Conservation (phyloP, 2,329 filamentous ascomycete genomes). For the Endocalyx cinctus region DNA sequence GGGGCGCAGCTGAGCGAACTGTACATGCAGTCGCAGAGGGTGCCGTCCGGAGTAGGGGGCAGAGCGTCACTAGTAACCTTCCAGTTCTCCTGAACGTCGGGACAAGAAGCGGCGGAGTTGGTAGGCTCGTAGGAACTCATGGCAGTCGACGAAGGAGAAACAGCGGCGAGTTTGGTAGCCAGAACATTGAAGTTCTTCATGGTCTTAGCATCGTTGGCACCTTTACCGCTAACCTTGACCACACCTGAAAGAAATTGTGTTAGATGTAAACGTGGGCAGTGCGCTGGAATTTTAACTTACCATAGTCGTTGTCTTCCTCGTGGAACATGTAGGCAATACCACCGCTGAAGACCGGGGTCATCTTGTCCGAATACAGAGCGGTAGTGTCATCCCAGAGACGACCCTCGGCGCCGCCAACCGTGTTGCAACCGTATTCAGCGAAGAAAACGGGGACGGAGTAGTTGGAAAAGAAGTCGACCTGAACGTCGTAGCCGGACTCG, state of each 20-base stretch:
- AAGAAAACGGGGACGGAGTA: slow-evolving; percentile 79
- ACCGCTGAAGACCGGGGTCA: slow-evolving; percentile 71
- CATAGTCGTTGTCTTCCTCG: slow-evolving; percentile 70
- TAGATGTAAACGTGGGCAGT: not conserved
- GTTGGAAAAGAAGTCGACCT: slow-evolving; percentile 65
- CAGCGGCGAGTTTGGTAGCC: slow-evolving; percentile 56
- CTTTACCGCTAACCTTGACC: slow-evolving; percentile 46
- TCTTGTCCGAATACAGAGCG: slow-evolving; percentile 62
- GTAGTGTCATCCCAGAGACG: slow-evolving; percentile 67
- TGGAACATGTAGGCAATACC: slow-evolving; percentile 86
- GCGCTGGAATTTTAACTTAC: slow-evolving; percentile 28
- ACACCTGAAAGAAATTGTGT: slow-evolving; percentile 30
- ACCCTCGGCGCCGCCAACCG: slow-evolving; percentile 42
- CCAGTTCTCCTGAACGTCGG: slow-evolving; percentile 55
- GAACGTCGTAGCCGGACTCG: slow-evolving; percentile 63
- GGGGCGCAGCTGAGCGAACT: slow-evolving; percentile 60
- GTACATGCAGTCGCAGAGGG: slow-evolving; percentile 70
- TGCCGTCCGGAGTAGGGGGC: slow-evolving; percentile 65
- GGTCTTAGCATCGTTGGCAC: slow-evolving; percentile 48
- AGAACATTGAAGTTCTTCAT: slow-evolving; percentile 62
- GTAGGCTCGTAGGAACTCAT: slow-evolving; percentile 57
- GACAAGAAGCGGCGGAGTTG: slow-evolving; percentile 63
- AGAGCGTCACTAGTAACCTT: slow-evolving; percentile 53
- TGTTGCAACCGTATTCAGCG: slow-evolving; percentile 78
- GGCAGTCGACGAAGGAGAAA: slow-evolving; percentile 54